Conservation (phyloP, 225 moss, liverwort and hornwort species). For the Thuidium tamariscinum region DNA sequence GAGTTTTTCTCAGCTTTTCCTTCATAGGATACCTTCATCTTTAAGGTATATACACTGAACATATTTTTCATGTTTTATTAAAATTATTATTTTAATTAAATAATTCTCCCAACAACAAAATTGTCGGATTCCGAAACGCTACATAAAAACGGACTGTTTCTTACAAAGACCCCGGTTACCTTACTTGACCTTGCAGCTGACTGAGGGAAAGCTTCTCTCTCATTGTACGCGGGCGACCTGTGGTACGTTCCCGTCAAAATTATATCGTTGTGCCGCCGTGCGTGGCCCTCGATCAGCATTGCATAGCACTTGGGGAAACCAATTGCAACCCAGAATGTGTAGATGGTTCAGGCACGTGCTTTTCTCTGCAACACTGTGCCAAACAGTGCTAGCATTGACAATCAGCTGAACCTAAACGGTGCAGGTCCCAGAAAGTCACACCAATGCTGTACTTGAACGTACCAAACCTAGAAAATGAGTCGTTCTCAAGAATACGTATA, state of each 20-base stretch:
- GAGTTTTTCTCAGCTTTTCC: no score
- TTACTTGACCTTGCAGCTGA: background rate
- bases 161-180: no score
- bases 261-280: background rate
- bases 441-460: background rate
- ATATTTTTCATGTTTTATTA: no score
- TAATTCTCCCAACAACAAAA: no score
- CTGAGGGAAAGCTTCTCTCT: background rate
- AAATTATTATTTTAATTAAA: no score
- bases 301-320: background rate
- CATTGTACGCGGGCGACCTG: background rate
- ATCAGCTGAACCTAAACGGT: background rate
- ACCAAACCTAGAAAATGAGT: background rate
- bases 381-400: background rate
- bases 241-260: background rate
- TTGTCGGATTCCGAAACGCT: no score
- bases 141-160: no score
- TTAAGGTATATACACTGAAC: no score
- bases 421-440: background rate
- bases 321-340: background rate
- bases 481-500: background rate
- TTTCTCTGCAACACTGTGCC: background rate
- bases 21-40: no score
- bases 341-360: background rate
- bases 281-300: background rate